These are phyloP conservation scores for Beta vulgaris DNA, from an alignment of 148 eudicot genomes.

Conservation along the genomic window DNA sequence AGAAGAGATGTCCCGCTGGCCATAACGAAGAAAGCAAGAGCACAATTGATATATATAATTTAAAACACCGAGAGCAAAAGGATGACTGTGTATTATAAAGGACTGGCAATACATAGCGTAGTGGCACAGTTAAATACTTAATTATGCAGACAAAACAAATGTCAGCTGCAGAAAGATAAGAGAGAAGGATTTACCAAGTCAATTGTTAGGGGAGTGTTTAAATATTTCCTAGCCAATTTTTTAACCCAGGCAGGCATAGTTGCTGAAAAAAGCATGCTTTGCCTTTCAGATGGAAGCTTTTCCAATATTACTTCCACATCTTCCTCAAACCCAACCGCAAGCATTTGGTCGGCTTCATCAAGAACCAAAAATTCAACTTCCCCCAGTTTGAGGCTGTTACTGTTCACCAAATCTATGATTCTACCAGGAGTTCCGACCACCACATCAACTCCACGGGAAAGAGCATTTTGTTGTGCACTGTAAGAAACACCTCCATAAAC, in stretches of 20 bases:
- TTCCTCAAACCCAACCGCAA: constrained; percentile 98
- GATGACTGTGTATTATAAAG: neutral
- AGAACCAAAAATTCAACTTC: constrained; percentile 88
- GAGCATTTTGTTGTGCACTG: constrained; percentile 61
- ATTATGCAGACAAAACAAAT: constrained; percentile 7
- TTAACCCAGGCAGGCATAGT: constrained; percentile 97
- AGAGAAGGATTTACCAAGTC: constrained; percentile 56
- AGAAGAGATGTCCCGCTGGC: neutral
- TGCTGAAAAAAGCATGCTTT: constrained; percentile 99
- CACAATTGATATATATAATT: neutral
- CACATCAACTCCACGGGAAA: constrained; percentile 90
- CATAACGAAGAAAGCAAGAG: neutral
- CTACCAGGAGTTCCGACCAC: constrained; percentile 99
- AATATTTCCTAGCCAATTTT: constrained; percentile 75
- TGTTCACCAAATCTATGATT: constrained; percentile 75
- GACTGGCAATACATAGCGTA: neutral
- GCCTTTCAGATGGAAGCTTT: constrained; percentile 73
- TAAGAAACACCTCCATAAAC: constrained; percentile 97
- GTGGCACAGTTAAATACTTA: neutral
- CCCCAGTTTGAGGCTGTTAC: constrained; percentile 65
- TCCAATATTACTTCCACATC: constrained; percentile 83
- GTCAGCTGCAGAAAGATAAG: neutral
- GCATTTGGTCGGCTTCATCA: constrained; percentile 99
- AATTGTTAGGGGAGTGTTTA: constrained; percentile 79
- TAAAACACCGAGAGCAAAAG: neutral